Evolutionary conservation across 345 rosid species (phyloP).

Genomic region (Theobroma cacao): DNA sequence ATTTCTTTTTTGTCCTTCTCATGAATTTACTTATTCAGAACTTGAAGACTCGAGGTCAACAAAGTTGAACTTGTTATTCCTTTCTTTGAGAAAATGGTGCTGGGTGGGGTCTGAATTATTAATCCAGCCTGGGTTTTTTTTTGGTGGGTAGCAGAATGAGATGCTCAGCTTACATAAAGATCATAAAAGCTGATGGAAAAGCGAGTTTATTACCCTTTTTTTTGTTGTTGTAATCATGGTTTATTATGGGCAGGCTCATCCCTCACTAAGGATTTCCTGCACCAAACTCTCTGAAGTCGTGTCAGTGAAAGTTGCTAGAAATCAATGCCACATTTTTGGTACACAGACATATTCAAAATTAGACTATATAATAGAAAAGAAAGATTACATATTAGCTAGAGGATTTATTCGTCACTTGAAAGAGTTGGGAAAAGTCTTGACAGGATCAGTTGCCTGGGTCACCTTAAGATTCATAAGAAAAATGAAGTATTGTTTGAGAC

Average conservation of each 20-base stretch:
- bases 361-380: too few relatives aligned
- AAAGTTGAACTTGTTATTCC: neutral
- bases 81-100: neutral
- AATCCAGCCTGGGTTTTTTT: neutral
- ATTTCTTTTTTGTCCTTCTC: too few relatives aligned
- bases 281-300: neutral
- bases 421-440: neutral
- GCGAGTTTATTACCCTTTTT: neutral
- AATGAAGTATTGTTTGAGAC: neutral
- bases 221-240: neutral
- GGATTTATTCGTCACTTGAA: too few relatives aligned
- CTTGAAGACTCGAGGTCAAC: neutral
- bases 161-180: neutral
- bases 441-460: neutral
- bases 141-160: neutral
- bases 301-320: neutral
- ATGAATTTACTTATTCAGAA: too few relatives aligned
- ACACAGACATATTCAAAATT: too few relatives aligned
- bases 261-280: too few relatives aligned
- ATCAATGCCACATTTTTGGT: neutral
- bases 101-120: neutral
- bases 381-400: too few relatives aligned
- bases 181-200: neutral
- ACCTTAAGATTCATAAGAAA: neutral
- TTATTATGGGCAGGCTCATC: neutral